Evolutionary conservation across 768 basidiomycete species (phyloP), one percentile per base, ranked within the genome.

Genomic region (Epithele typhae): DNA sequence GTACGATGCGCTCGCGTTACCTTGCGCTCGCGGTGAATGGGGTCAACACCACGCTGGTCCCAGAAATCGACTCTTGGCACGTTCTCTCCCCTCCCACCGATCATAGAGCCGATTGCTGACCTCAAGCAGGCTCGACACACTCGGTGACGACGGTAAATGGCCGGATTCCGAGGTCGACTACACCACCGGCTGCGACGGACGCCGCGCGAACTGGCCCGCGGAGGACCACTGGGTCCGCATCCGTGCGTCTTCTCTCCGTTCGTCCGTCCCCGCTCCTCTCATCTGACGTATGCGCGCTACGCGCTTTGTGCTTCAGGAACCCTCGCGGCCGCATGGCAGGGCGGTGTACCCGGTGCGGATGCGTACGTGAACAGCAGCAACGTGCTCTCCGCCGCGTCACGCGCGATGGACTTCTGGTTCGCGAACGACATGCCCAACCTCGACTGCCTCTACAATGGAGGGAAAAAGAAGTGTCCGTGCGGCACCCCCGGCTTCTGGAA

Each of bases 401-500:
- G 57, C 11, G 81, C 77, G 14, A 78, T 84, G 77, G 68, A 76
- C 48, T 71, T 70, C 52, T 86, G 84, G 84, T 84, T 84, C 46
- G 55, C 59, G 18, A 74, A 77, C 46, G 82, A 84, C 51, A 79
- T 79, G 56, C 72, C 72, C 24, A 70, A 76, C 45, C 45, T 63
- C 0, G 71, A 70, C 18, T 86, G 84, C 56, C 58, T 84, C 23
- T 76, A 76, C 54, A 64, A 58, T 1, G 82, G 82, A 17, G 81
- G 81, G 3, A 72, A 68, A 5, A 25, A 62, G 4, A 52, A 64
- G 1, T 84, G 82, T 52, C 79, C 81, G 5, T 86, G 82, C 52
- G 63, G 64, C 10, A 77, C 78, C 8, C 68, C 72, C 4, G 77
- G 56, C 8, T 38, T 64, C 11, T 82, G 80, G 78, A 85, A 83